These are phyloP conservation scores for Cynara cardunculus DNA, from an alignment of 129 eudicot genomes.

Conservation along the genomic window DNA sequence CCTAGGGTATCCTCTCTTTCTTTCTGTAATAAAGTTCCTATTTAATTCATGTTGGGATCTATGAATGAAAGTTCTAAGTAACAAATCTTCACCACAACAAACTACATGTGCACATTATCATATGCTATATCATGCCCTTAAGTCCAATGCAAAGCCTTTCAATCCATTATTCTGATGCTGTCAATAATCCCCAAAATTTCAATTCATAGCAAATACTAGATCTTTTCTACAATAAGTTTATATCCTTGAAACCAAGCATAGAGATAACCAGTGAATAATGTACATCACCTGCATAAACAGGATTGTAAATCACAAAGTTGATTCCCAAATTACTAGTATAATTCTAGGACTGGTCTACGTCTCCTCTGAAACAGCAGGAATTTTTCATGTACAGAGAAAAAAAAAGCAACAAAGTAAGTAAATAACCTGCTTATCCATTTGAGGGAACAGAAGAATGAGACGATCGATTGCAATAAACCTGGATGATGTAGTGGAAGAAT, in stretches of 20 bases:
- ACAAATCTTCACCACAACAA: neutral
- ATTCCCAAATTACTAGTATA: too few relatives aligned
- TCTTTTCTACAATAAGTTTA: neutral
- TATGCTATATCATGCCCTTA: neutral
- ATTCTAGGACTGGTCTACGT: too few relatives aligned
- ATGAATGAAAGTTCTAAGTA: neutral
- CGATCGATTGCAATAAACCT: conserved; percentile 51
- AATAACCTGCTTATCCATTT: conserved; percentile 77
- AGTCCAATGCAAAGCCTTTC: neutral
- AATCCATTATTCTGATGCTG: neutral
- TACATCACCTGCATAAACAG: too few relatives aligned
- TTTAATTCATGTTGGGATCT: neutral
- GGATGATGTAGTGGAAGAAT: conserved; percentile 24
- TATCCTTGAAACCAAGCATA: neutral
- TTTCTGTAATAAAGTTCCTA: too few relatives aligned
- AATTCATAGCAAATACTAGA: neutral
- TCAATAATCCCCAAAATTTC: neutral
- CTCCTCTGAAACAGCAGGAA: too few relatives aligned
- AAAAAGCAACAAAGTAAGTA: neutral
- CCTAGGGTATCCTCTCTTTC: too few relatives aligned
- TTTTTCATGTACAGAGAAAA: too few relatives aligned
- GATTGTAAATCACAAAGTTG: too few relatives aligned
- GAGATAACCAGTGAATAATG: neutral
- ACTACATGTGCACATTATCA: neutral
- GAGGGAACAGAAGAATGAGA: conserved; percentile 65